Conservation (phyloP, 495 filamentous ascomycete species). For the Hypoxylon fuscum region DNA sequence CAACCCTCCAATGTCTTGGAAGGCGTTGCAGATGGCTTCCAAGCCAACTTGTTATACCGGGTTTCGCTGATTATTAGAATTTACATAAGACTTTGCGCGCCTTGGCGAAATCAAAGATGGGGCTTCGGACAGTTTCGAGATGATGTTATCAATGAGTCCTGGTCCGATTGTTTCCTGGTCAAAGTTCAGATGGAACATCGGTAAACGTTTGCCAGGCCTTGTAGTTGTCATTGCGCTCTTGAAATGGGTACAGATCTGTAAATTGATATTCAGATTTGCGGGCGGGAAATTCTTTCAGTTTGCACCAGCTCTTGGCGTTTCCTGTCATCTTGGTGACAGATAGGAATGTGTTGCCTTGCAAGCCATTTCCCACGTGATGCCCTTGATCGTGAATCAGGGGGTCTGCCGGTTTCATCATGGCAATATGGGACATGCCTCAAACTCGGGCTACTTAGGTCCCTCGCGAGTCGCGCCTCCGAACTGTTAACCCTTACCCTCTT, state of each 20-base stretch:
- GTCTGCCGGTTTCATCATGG: constrained; percentile 34
- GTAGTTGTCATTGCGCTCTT: constrained; percentile 7
- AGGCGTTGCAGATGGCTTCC: constrained; percentile 23
- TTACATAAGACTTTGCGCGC: too few relatives aligned
- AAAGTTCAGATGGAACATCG: constrained; percentile 6
- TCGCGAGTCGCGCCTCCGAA: constrained; percentile 9
- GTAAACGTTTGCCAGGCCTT: constrained; percentile 10
- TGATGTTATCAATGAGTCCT: constrained; percentile 4
- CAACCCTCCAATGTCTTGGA: constrained; percentile 18
- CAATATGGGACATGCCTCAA: constrained; percentile 38
- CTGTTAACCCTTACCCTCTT: constrained; percentile 8
- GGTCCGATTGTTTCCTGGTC: constrained; percentile 5
- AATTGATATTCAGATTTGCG: constrained; percentile 13
- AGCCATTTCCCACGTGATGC: constrained; percentile 23
- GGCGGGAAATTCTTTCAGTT: constrained; percentile 2
- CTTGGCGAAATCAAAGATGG: constrained; percentile 10
- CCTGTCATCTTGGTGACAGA: constrained; percentile 19
- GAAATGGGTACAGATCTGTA: constrained; percentile 3
- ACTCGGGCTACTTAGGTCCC: constrained; percentile 26
- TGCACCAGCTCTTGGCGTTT: constrained; percentile 31
- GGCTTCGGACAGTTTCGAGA: constrained; percentile 9
- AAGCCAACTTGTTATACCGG: background rate
- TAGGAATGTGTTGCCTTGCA: constrained; percentile 2
- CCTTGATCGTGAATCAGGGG: constrained; percentile 38
- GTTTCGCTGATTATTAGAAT: background rate